A percentile compares a stretch with the other conserved stretches of the same genome.
phyloP scores from a whole-genome alignment of 2,329 filamentous ascomycete species.

The Cladosporium sp. region DNA sequence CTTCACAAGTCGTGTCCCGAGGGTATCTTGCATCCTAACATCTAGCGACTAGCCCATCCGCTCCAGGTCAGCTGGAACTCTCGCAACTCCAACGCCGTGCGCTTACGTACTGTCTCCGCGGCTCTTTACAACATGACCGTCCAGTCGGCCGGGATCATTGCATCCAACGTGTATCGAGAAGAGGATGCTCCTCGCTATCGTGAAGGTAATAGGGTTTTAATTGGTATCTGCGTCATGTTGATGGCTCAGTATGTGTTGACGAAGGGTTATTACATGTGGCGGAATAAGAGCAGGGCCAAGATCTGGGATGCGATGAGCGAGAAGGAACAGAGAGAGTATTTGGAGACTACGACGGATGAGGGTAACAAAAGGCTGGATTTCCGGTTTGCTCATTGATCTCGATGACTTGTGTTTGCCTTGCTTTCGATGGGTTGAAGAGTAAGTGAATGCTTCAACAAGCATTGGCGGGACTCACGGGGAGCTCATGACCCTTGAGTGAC shows the following conservation, averaged over 20 bases:
- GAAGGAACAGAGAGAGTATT: slow-evolving; percentile 48
- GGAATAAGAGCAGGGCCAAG: slow-evolving; percentile 33
- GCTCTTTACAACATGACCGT: slow-evolving; percentile 56
- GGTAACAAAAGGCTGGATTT: slow-evolving; percentile 32
- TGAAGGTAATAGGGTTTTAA: slow-evolving; percentile 50
- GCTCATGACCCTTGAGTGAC: no score
- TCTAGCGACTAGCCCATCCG: slow-evolving; percentile 26
- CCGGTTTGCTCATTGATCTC: slow-evolving; percentile 1
- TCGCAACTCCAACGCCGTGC: slow-evolving; percentile 59
- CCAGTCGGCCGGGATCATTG: slow-evolving; percentile 38
- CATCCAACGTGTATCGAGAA: slow-evolving; percentile 30
- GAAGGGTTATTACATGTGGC: slow-evolving; percentile 31
- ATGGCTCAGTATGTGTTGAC: slow-evolving; percentile 48
- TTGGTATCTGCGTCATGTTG: slow-evolving; percentile 48
- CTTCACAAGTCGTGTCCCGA: background rate
- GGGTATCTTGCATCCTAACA: no score
- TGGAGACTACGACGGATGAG: slow-evolving; percentile 36
- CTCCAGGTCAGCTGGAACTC: slow-evolving; percentile 41
- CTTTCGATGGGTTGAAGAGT: no score
- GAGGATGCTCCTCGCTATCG: slow-evolving; percentile 37
- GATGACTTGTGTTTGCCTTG: no score
- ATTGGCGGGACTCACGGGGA: no score
- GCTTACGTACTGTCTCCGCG: slow-evolving; percentile 58
- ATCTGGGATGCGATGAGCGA: slow-evolving; percentile 49
- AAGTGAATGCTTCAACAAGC: no score